Percentiles rank a stretch among this genome's conserved stretches.
Evolutionary conservation across 768 basidiomycete species (phyloP).

Genomic region (Gyrodon lividus): DNA sequence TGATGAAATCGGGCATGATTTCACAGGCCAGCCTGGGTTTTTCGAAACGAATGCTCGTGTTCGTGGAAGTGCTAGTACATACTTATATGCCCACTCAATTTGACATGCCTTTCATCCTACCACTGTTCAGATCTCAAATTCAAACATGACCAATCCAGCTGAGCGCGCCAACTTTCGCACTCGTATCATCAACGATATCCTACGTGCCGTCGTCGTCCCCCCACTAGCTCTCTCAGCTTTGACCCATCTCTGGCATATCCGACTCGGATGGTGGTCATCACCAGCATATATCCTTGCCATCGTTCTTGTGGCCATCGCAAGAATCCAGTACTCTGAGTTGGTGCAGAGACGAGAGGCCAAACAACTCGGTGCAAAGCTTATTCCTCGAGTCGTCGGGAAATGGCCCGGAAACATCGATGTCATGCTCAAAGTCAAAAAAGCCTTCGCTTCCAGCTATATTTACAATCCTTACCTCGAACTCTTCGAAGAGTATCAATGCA

Average conservation of each 20-base stretch:
- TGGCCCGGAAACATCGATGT: constrained; percentile 82
- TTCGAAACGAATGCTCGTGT: not conserved
- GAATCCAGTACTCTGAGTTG: constrained; percentile 35
- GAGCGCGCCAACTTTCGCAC: constrained; percentile 40
- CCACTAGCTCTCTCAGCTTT: constrained; percentile 34
- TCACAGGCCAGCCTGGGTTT: not conserved
- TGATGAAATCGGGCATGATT: not conserved
- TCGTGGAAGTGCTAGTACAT: not conserved
- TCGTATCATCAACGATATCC: constrained; percentile 49
- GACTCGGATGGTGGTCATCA: constrained; percentile 35
- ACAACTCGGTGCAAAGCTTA: constrained; percentile 48
- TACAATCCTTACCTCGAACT: constrained; percentile 63
- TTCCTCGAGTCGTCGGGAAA: constrained; percentile 61
- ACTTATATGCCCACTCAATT: not conserved
- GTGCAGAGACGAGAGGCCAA: constrained; percentile 44
- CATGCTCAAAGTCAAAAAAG: constrained; percentile 52
- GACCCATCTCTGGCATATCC: constrained; percentile 28
- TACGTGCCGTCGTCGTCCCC: constrained; percentile 41
- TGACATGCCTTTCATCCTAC: not conserved
- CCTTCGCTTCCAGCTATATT: constrained; percentile 58
- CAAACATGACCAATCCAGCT: not conserved
- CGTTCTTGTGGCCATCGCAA: constrained; percentile 38
- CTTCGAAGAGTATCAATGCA: constrained; percentile 68
- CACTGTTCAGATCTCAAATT: not conserved
- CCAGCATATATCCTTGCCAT: constrained; percentile 43